Evolutionary conservation across 495 filamentous ascomycete genomes (phyloP).

Genomic region (Penicillium bialowiezense): DNA sequence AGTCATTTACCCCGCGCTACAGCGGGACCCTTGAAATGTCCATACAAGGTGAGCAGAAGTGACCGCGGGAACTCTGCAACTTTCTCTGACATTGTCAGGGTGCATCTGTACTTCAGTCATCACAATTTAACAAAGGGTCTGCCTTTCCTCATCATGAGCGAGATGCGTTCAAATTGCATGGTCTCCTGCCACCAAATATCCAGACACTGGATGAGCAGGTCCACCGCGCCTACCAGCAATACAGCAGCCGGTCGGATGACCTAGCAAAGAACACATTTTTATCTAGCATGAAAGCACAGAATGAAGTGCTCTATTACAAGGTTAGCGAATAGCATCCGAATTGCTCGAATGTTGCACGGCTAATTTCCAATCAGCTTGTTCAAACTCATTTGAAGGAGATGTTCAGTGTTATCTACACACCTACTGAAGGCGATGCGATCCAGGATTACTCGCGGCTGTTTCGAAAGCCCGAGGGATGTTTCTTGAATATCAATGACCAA

Average conservation of each 20-base stretch:
- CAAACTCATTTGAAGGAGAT: conserved; percentile 75
- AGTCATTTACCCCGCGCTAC: conserved; percentile 60
- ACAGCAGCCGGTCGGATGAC: conserved; percentile 54
- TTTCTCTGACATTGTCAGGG: conserved; percentile 39
- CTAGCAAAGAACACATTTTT: conserved; percentile 81
- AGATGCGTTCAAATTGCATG: conserved; percentile 63
- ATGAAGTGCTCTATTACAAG: conserved; percentile 45
- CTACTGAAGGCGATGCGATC: conserved; percentile 90
- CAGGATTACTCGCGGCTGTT: conserved; percentile 80
- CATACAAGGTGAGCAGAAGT: conserved; percentile 26
- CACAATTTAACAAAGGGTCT: conserved; percentile 82
- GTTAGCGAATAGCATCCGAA: not conserved
- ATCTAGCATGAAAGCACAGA: conserved; percentile 78
- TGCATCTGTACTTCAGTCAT: conserved; percentile 59
- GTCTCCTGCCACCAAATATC: conserved; percentile 67
- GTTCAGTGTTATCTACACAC: conserved; percentile 86
- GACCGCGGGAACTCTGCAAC: not conserved
- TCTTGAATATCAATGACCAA: conserved; percentile 49
- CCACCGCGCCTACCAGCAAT: conserved; percentile 77
- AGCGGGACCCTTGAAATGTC: conserved; percentile 57
- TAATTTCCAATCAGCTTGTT: conserved; percentile 45
- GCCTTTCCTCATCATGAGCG: conserved; percentile 71
- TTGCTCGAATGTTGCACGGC: no score
- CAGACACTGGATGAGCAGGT: conserved; percentile 82
- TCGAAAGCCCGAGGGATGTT: conserved; percentile 71